Evolutionary conservation across 257 asterid species (phyloP).

Genomic region (Osmanthus fragrans): DNA sequence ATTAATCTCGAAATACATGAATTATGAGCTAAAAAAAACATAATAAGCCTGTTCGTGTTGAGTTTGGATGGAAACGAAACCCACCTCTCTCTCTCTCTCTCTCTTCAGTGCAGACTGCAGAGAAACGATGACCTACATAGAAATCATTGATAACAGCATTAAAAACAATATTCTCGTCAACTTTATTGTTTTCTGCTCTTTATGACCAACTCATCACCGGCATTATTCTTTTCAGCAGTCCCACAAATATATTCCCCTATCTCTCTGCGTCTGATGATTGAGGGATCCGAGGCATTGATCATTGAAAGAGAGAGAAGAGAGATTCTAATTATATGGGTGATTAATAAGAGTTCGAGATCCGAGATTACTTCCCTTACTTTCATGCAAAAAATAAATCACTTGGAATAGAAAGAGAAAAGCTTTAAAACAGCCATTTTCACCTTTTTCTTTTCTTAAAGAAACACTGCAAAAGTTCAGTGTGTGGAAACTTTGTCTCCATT

Average conservation of each 20-base stretch:
- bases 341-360: slow-evolving; percentile 64
- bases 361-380: slow-evolving; percentile 68
- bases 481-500: slow-evolving; percentile 94
- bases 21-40: too few relatives aligned
- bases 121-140: too few relatives aligned
- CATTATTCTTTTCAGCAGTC: slow-evolving; percentile 14
- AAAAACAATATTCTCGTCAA: slow-evolving; percentile 23
- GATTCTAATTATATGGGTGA: slow-evolving; percentile 6
- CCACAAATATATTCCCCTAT: slow-evolving; percentile 1
- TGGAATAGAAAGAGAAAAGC: slow-evolving; percentile 39
- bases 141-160: slow-evolving; percentile 43
- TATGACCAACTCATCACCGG: slow-evolving; percentile 50
- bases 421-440: slow-evolving; percentile 42
- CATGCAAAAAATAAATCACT: slow-evolving; percentile 59
- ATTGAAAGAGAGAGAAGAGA: slow-evolving; percentile 23
- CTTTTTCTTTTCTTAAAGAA: slow-evolving; percentile 51
- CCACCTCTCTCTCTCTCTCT: too few relatives aligned
- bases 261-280: slow-evolving; percentile 47
- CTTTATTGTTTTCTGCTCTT: slow-evolving; percentile 45
- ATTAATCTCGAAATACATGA: too few relatives aligned
- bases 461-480: slow-evolving; percentile 72
- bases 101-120: too few relatives aligned
- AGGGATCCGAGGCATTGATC: slow-evolving; percentile 79
- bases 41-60: too few relatives aligned
- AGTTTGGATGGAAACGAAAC: too few relatives aligned